Conservation (phyloP, 257 asterid genomes). For the Nicotiana otophora region DNA sequence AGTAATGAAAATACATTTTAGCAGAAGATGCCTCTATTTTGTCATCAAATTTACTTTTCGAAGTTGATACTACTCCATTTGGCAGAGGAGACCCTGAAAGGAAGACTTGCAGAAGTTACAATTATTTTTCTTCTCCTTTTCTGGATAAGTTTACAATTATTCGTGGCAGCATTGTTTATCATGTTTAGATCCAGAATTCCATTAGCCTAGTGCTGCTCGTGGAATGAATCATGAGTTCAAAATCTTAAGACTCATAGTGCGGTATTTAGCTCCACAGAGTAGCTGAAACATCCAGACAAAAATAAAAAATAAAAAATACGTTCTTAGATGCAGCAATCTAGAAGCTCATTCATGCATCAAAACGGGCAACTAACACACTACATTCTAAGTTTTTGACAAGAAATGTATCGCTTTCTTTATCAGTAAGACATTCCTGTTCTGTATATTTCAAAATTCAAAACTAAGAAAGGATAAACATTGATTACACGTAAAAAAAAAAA, state of each 20-base stretch:
- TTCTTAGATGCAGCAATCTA: not conserved
- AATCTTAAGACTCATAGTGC: not conserved
- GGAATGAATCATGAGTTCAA: constrained; percentile 3
- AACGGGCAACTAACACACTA: not conserved
- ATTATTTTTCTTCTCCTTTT: not conserved
- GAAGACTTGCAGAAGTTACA: not conserved
- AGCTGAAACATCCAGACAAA: not conserved
- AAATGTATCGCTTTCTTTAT: not conserved
- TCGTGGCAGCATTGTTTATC: not conserved
- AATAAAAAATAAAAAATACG: not conserved
- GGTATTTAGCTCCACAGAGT: not conserved
- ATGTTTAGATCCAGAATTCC: not conserved
- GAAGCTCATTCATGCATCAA: not conserved
- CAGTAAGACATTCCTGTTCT: not conserved
- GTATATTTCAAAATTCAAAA: not conserved
- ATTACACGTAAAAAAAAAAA: not conserved
- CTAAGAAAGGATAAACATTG: not conserved
- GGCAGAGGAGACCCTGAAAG: constrained; percentile 54
- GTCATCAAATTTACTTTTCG: constrained; percentile 80
- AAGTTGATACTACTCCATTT: constrained; percentile 51
- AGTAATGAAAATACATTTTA: constrained; percentile 96
- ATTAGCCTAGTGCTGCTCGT: not conserved
- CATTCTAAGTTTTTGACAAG: not conserved
- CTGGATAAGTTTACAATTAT: not conserved
- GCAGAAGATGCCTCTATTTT: constrained; percentile 97